Evolutionary conservation across 2,329 filamentous ascomycete species (phyloP).

Genomic region (Hypocrella siamensis): DNA sequence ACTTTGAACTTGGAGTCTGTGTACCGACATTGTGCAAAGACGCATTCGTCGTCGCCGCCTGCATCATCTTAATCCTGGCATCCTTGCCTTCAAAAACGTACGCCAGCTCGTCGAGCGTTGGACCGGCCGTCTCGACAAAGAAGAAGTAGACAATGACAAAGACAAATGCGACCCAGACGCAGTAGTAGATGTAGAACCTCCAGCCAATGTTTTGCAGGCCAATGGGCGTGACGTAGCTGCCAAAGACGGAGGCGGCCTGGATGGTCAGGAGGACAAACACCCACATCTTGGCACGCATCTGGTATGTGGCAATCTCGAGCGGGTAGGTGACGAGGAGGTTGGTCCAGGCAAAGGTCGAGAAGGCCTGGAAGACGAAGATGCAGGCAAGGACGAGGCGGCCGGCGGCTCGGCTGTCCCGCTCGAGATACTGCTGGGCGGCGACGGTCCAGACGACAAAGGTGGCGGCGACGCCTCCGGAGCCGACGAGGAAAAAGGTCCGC

Average conservation of each 20-base stretch:
- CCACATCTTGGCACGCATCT: constrained; percentile 26
- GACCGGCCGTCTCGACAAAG: constrained; percentile 21
- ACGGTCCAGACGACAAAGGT: constrained; percentile 24
- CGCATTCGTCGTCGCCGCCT: constrained; percentile 6
- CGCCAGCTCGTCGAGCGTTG: constrained; percentile 18
- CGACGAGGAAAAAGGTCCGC: constrained; percentile 21
- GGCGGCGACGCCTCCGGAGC: constrained; percentile 20
- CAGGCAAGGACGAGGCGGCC: constrained; percentile 22
- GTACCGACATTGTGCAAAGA: constrained; percentile 3
- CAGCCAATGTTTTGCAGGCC: constrained; percentile 20
- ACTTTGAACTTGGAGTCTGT: too few relatives aligned
- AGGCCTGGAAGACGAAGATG: constrained; percentile 25
- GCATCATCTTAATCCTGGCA: constrained; percentile 11
- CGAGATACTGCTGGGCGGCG: constrained; percentile 20
- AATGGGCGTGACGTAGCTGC: constrained; percentile 23
- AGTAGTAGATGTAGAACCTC: constrained; percentile 26
- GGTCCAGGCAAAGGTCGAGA: constrained; percentile 27
- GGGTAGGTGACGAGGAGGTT: constrained; percentile 26
- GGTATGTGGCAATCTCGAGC: constrained; percentile 23
- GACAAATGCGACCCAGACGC: constrained; percentile 20
- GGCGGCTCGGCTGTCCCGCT: constrained; percentile 13
- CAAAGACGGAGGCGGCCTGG: constrained; percentile 20
- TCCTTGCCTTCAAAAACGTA: constrained; percentile 15
- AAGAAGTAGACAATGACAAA: constrained; percentile 23
- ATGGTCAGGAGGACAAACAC: constrained; percentile 23